phyloP scores from a whole-genome alignment of 306 rosid genomes.

The Sindora glabra region DNA sequence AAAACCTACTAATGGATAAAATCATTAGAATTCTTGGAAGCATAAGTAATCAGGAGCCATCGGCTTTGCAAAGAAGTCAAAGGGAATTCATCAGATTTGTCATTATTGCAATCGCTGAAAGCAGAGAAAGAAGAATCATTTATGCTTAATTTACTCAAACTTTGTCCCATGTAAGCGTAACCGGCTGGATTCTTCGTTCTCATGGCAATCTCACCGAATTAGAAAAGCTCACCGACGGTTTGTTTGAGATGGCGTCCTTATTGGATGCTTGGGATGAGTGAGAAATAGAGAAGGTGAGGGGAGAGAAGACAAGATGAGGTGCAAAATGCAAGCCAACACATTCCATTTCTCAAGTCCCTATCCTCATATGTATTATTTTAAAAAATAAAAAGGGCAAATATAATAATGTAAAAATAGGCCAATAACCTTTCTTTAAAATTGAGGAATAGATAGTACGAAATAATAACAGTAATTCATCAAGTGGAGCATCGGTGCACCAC shows the following conservation, averaged over 20 bases:
- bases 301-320: neutral
- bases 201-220: slow-evolving; percentile 16
- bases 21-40: slow-evolving; percentile 77
- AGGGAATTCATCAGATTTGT: slow-evolving; percentile 85
- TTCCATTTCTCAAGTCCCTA: no score
- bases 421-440: no score
- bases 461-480: no score
- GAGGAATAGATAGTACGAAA: no score
- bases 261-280: neutral
- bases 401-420: no score
- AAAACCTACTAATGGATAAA: slow-evolving; percentile 61
- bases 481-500: no score
- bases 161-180: slow-evolving; percentile 46
- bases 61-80: slow-evolving; percentile 57
- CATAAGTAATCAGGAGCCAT: slow-evolving; percentile 48
- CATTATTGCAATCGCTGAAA: slow-evolving; percentile 92
- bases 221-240: no score
- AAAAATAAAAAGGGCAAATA: no score
- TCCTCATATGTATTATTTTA: no score
- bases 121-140: slow-evolving; percentile 65
- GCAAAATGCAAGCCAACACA: slow-evolving; percentile 5
- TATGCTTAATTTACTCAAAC: slow-evolving; percentile 42
- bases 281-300: neutral
- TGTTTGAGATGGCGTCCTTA: no score
- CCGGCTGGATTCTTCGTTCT: slow-evolving; percentile 34